phyloP scores from a whole-genome alignment of 2,329 filamentous ascomycete genomes.

The Cryphonectria carpinicola region DNA sequence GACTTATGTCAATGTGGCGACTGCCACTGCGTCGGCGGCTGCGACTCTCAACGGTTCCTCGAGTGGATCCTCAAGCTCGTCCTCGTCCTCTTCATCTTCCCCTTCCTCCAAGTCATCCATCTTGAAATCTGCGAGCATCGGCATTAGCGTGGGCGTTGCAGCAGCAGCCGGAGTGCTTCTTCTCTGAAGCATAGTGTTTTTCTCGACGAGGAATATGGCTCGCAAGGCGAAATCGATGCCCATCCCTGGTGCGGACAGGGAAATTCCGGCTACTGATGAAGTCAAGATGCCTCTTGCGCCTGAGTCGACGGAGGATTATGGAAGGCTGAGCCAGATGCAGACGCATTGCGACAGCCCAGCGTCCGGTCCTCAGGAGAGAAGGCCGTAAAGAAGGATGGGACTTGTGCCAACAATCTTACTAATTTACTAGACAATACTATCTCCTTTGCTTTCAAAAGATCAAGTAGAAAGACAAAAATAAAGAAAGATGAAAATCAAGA shows the following conservation, averaged over 20 bases:
- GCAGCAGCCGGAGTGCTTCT: constrained; percentile 1
- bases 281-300: constrained; percentile 1
- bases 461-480: no score
- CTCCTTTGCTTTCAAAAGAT: neutral
- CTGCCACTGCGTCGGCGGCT: neutral
- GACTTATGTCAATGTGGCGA: neutral
- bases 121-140: neutral
- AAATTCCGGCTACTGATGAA: neutral
- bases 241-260: neutral
- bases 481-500: no score
- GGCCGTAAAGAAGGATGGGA: no score
- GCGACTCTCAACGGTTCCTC: no score
- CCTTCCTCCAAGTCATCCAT: neutral
- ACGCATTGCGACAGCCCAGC: no score
- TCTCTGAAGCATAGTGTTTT: neutral
- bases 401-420: neutral
- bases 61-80: neutral
- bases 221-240: neutral
- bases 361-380: no score
- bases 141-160: neutral
- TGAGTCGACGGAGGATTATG: constrained; percentile 7
- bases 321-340: neutral
- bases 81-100: neutral
- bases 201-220: neutral
- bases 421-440: neutral